These are phyloP conservation scores for Geotrichum bryndzae DNA, from an alignment of 1,139 yeast species.

Conservation along the genomic window DNA sequence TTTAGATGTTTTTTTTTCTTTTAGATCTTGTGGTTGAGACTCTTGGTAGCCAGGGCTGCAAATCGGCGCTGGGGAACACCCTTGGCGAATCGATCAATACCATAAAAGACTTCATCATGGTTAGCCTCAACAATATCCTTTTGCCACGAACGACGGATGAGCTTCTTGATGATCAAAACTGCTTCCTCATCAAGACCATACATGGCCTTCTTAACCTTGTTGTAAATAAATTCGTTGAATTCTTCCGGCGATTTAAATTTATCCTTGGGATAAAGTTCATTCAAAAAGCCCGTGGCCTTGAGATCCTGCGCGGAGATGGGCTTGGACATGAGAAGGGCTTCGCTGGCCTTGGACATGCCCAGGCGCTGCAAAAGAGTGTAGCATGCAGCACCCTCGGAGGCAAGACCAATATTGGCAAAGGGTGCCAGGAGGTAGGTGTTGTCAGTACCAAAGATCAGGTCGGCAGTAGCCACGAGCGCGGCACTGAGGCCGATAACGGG, in stretches of 20 bases:
- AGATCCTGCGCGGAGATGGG: slow-evolving; percentile 62
- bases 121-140: slow-evolving; percentile 46
- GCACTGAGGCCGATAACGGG: slow-evolving; percentile 81
- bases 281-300: slow-evolving; percentile 53
- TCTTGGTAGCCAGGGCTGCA: slow-evolving; percentile 48
- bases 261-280: slow-evolving; percentile 46
- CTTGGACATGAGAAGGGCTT: slow-evolving; percentile 64
- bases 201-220: slow-evolving; percentile 38
- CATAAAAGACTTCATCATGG: slow-evolving; percentile 60
- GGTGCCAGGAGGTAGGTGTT: slow-evolving; percentile 64
- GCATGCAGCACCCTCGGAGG: slow-evolving; percentile 76
- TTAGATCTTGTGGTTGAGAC: slow-evolving; percentile 57
- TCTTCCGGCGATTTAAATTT: slow-evolving; percentile 47
- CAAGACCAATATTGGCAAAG: slow-evolving; percentile 76
- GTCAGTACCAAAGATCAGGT: slow-evolving; percentile 66
- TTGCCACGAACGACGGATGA: slow-evolving; percentile 40
- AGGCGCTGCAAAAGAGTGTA: slow-evolving; percentile 62
- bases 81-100: slow-evolving; percentile 62
- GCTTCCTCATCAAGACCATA: slow-evolving; percentile 49
- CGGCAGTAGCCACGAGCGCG: slow-evolving; percentile 69
- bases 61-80: slow-evolving; percentile 74
- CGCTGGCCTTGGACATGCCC: slow-evolving; percentile 69
- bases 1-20: background rate
- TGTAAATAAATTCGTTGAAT: slow-evolving; percentile 54
- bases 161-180: slow-evolving; percentile 55